Conservation (phyloP, 345 rosid species). For the rapeseed (Brassica napus) region Da-Ae NC_063442.1:36013501-36014000, state of each 20-base stretch:
- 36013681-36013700: conserved; percentile 86
- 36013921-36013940: conserved; percentile 52
- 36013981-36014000: conserved; percentile 72
- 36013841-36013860: conserved; percentile 53
- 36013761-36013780: conserved; percentile 51
- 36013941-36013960: conserved; percentile 77
- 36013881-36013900: conserved; percentile 44
- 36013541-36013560: conserved; percentile 12
- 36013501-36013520: not conserved
- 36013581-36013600: not conserved
- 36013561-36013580: not conserved
- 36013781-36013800: conserved; percentile 62
- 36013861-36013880: conserved; percentile 45
- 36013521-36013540: conserved; percentile 8
- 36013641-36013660: not conserved
- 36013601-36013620: conserved; percentile 18
- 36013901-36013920: conserved; percentile 43
- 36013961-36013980: conserved; percentile 86
- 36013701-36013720: conserved; percentile 66
- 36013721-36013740: conserved; percentile 59
- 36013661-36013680: conserved; percentile 51
- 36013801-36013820: conserved; percentile 78
- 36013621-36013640: conserved; percentile 1
- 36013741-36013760: conserved; percentile 55
- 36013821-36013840: conserved; percentile 74